Evolutionary conservation across 208 protist genomes (phyloP).

Genomic region (Leishmania braziliensis): DNA sequence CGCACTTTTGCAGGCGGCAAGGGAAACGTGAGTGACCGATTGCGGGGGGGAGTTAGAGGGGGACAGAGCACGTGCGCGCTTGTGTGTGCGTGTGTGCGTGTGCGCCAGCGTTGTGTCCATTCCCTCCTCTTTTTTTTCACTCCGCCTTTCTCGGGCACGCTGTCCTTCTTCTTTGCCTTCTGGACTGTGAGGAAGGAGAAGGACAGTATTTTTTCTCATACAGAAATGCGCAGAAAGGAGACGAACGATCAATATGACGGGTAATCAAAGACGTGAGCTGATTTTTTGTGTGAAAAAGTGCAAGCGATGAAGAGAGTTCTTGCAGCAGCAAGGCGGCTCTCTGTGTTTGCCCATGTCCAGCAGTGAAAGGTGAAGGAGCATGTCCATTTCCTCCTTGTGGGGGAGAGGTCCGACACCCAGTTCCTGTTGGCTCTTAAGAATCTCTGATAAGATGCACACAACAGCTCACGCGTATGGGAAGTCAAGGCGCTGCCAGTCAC

Average conservation of each 20-base stretch:
- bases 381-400: neutral
- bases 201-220: neutral
- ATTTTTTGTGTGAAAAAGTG: neutral
- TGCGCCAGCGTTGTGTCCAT: neutral
- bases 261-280: neutral
- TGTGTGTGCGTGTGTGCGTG: slow-evolving; percentile 2
- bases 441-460: neutral
- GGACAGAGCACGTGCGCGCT: neutral
- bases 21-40: neutral
- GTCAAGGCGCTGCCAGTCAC: neutral
- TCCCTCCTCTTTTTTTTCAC: neutral
- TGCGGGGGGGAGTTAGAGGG: neutral
- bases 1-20: neutral
- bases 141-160: neutral
- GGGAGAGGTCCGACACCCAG: neutral
- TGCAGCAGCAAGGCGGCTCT: neutral
- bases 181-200: neutral
- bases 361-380: neutral
- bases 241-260: neutral
- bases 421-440: neutral
- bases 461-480: neutral
- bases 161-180: neutral
- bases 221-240: neutral
- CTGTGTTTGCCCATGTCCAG: neutral
- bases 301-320: neutral